Conservation (phyloP, 345 rosid genomes). For the Microthlaspi erraticum region DNA sequence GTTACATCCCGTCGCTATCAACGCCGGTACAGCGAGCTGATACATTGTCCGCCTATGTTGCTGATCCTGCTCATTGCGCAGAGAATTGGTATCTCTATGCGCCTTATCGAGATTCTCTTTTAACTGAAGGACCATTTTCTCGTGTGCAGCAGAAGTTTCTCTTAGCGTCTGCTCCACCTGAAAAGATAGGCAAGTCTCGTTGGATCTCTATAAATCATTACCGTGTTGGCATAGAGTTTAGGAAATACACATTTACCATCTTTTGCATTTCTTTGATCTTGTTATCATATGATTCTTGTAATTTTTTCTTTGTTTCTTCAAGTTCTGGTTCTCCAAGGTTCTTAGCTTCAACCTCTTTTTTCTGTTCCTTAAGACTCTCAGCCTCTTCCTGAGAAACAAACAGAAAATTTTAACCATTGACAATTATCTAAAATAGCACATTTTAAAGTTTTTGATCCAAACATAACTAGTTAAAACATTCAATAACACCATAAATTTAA, state of each 20-base stretch:
- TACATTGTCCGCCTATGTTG: neutral
- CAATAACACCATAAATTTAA: too few species aligned
- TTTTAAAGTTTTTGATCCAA: too few species aligned
- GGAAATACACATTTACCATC: constrained; percentile 7
- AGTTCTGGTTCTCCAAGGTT: constrained; percentile 12
- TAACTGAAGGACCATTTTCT: neutral
- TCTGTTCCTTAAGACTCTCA: constrained; percentile 59
- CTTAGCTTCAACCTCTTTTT: constrained; percentile 55
- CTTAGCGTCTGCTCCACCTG: constrained; percentile 1
- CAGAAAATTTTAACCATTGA: neutral
- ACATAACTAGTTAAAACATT: too few species aligned
- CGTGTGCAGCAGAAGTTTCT: constrained; percentile 14
- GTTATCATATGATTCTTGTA: constrained; percentile 36
- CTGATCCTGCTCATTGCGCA: neutral
- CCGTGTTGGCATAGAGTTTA: neutral
- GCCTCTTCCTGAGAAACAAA: constrained; percentile 57
- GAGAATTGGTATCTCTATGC: neutral
- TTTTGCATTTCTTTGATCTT: constrained; percentile 62
- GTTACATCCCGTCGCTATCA: neutral
- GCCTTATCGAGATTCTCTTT: neutral
- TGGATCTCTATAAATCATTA: neutral
- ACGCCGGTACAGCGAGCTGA: neutral
- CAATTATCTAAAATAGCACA: too few species aligned
- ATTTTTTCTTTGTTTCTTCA: neutral
- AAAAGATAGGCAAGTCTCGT: neutral